Evolutionary conservation across 129 eudicot genomes (phyloP).

Genomic region (Silybum marianum): DNA sequence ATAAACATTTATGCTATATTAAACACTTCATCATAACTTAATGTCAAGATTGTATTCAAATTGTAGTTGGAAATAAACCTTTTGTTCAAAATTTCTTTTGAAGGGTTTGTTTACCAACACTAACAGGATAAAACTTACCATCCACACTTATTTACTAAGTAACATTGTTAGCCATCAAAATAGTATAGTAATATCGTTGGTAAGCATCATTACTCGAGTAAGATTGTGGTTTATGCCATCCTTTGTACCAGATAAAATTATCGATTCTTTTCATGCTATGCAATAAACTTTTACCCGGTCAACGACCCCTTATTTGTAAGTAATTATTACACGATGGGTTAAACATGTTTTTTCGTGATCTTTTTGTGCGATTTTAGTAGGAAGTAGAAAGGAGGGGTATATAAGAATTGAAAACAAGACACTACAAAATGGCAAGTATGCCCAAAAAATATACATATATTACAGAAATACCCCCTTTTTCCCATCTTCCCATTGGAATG

Average conservation of each 20-base stretch:
- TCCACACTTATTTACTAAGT: too few species aligned
- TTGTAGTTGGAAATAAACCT: too few species aligned
- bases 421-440: conserved; percentile 33
- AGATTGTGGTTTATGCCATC: background rate
- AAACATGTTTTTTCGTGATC: too few species aligned
- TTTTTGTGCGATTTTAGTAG: background rate
- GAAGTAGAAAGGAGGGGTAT: conserved; percentile 4
- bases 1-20: too few species aligned
- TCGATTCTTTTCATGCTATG: background rate
- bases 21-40: too few species aligned
- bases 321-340: too few species aligned
- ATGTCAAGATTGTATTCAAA: too few species aligned
- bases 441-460: conserved; percentile 37
- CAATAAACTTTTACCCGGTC: background rate
- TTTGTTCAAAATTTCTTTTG: too few species aligned
- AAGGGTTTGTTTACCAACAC: too few species aligned
- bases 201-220: too few species aligned
- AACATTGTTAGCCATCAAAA: background rate
- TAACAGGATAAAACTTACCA: too few species aligned
- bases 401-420: conserved; percentile 14
- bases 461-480: conserved; percentile 34
- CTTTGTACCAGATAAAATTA: background rate
- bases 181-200: background rate
- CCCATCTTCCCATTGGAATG: conserved; percentile 16
- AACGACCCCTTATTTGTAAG: background rate